Conservation (phyloP, 371 early-diverging fungal species). For the Mortierella sp. region DNA sequence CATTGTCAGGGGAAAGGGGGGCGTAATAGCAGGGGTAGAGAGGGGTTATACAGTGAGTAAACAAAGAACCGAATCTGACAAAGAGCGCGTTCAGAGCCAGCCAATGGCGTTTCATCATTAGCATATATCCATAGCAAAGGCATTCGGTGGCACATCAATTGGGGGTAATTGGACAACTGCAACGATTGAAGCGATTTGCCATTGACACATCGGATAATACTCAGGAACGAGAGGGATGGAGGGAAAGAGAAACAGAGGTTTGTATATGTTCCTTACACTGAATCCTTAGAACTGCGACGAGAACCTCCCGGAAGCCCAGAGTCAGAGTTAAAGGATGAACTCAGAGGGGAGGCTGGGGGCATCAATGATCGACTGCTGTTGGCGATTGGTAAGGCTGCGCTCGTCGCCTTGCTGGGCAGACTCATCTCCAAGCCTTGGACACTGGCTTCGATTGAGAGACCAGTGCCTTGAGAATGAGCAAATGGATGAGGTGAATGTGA, state of each 20-base stretch:
- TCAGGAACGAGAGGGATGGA: background rate
- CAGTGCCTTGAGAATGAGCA: conserved; percentile 11
- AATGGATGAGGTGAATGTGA: conserved; percentile 8
- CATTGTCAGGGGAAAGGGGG: background rate
- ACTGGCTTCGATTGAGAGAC: conserved; percentile 3
- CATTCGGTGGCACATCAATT: conserved; percentile 4
- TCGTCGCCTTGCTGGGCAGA: background rate
- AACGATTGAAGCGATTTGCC: background rate
- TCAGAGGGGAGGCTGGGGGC: background rate
- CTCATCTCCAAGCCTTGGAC: background rate
- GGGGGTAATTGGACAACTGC: background rate
- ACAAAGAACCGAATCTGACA: background rate
- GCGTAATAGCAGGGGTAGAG: background rate
- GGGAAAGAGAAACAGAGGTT: background rate
- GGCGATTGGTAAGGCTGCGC: background rate
- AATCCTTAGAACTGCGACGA: conserved; percentile 51
- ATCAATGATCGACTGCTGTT: conserved; percentile 7
- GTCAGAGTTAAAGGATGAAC: conserved; percentile 11
- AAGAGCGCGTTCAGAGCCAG: conserved; percentile 8
- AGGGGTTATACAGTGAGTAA: background rate
- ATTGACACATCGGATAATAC: background rate
- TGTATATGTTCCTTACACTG: conserved; percentile 36
- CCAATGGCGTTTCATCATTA: conserved; percentile 10
- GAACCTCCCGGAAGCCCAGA: conserved; percentile 31
- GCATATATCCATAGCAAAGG: background rate